These are phyloP conservation scores for Quercus mongolica DNA, from an alignment of 306 rosid genomes.

Conservation along the genomic window DNA sequence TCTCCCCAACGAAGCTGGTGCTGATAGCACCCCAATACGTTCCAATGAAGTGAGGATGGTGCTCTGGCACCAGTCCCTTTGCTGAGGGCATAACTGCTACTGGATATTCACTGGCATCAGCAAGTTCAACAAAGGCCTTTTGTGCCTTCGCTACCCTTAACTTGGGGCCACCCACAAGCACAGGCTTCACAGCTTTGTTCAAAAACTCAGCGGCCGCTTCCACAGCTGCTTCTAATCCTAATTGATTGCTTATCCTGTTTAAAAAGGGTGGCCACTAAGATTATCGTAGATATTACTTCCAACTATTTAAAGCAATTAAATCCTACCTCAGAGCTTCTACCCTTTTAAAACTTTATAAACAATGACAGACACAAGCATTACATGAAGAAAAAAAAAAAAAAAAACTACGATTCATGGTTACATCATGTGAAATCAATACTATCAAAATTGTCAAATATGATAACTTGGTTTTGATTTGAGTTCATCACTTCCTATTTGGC, in stretches of 20 bases:
- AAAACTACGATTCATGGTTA: neutral
- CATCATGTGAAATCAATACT: neutral
- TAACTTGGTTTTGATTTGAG: neutral
- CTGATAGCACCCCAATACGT: slow-evolving; percentile 94
- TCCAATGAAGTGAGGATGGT: slow-evolving; percentile 65
- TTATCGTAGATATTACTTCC: neutral
- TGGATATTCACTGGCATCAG: slow-evolving; percentile 76
- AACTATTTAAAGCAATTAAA: neutral
- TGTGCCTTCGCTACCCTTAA: slow-evolving; percentile 67
- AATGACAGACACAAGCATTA: neutral
- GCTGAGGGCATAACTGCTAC: slow-evolving; percentile 80
- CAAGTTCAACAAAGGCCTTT: slow-evolving; percentile 63
- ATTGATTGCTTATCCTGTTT: slow-evolving; percentile 57
- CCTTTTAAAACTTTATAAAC: neutral
- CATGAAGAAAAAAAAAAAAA: neutral
- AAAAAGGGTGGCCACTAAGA: neutral
- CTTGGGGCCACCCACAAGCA: slow-evolving; percentile 78
- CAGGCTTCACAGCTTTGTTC: slow-evolving; percentile 80
- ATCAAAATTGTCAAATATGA: neutral
- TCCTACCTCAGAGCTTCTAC: no score
- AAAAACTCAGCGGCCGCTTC: slow-evolving; percentile 76
- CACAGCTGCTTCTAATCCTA: slow-evolving; percentile 84
- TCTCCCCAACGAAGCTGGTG: slow-evolving; percentile 72
- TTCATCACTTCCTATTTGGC: neutral
- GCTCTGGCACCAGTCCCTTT: slow-evolving; percentile 80